Conservation (phyloP, 1,139 yeast species). For the Geotrichum fermentans region DNA sequence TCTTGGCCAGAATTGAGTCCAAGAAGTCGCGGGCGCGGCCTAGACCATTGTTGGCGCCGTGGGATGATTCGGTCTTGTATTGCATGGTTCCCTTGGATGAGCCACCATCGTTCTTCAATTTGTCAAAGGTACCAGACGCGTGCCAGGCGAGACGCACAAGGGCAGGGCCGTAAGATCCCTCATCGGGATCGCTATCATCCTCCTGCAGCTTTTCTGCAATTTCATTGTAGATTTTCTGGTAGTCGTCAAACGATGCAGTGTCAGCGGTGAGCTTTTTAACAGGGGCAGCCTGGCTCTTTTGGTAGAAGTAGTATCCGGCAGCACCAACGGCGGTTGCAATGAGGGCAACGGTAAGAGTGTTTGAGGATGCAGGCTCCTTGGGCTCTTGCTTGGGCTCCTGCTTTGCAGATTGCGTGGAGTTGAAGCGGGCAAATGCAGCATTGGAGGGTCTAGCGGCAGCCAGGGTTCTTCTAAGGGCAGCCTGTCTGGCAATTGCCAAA, state of each 20-base stretch:
- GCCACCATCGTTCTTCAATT: slow-evolving; percentile 62
- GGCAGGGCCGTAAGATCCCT: slow-evolving; percentile 66
- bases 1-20: slow-evolving; percentile 52
- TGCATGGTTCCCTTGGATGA: slow-evolving; percentile 83
- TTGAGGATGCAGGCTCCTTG: slow-evolving; percentile 14
- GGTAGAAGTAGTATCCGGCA: slow-evolving; percentile 19
- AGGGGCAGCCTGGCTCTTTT: slow-evolving; percentile 29
- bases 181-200: slow-evolving; percentile 64
- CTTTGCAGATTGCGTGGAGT: slow-evolving; percentile 20
- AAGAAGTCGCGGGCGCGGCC: slow-evolving; percentile 61
- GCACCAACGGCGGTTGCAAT: slow-evolving; percentile 19
- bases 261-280: slow-evolving; percentile 23
- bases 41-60: slow-evolving; percentile 74
- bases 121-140: slow-evolving; percentile 63
- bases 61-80: slow-evolving; percentile 57
- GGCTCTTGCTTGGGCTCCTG: slow-evolving; percentile 21
- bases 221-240: slow-evolving; percentile 72
- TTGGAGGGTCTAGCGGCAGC: slow-evolving; percentile 12
- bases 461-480: slow-evolving; percentile 13
- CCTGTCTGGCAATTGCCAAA: slow-evolving; percentile 10
- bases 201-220: slow-evolving; percentile 71
- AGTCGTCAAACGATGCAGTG: slow-evolving; percentile 48
- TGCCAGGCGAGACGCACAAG: slow-evolving; percentile 75
- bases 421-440: slow-evolving; percentile 19
- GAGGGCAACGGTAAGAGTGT: slow-evolving; percentile 16